Percentiles rank a stretch among this genome's conserved stretches.
phyloP scores from a whole-genome alignment of 257 asterid genomes.

The Salvia splendens region DNA sequence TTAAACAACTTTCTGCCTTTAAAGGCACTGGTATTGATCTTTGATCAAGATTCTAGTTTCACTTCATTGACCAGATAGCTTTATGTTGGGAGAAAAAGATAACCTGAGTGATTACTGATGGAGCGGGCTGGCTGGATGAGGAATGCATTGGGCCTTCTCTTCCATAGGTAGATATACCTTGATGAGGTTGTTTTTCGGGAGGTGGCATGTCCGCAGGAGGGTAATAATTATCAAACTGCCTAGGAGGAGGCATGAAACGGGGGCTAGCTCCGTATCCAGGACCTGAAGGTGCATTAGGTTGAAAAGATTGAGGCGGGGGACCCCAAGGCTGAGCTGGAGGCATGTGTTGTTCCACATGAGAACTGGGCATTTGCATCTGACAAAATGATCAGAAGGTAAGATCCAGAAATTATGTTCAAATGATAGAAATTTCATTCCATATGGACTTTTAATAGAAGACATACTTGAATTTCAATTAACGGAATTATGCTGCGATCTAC shows the following conservation, averaged over 20 bases:
- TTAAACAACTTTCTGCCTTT: conserved; percentile 10
- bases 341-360: conserved; percentile 65
- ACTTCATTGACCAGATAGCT: conserved; percentile 2
- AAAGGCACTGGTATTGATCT: conserved; percentile 10
- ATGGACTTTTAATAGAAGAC: conserved; percentile 33
- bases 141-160: conserved; percentile 73
- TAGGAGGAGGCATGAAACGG: conserved; percentile 59
- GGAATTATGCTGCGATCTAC: conserved; percentile 83
- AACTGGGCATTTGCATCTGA: conserved; percentile 51
- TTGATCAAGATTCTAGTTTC: conserved; percentile 2
- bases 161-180: conserved; percentile 82
- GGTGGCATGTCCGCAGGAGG: conserved; percentile 68
- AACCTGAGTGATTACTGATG: conserved; percentile 84
- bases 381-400: conserved; percentile 18
- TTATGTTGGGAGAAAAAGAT: conserved; percentile 7
- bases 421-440: conserved; percentile 4
- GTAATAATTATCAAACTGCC: conserved; percentile 74
- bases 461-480: conserved; percentile 76
- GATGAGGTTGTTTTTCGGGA: conserved; percentile 80
- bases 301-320: conserved; percentile 73
- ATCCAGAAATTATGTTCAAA: conserved; percentile 20
- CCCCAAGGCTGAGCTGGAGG: conserved; percentile 86
- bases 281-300: conserved; percentile 53
- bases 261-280: conserved; percentile 71
- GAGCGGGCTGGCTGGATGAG: conserved; percentile 66